These are phyloP conservation scores for Trichoderma sp. DNA, from an alignment of 2,329 filamentous ascomycete genomes.

Conservation along the genomic window DNA sequence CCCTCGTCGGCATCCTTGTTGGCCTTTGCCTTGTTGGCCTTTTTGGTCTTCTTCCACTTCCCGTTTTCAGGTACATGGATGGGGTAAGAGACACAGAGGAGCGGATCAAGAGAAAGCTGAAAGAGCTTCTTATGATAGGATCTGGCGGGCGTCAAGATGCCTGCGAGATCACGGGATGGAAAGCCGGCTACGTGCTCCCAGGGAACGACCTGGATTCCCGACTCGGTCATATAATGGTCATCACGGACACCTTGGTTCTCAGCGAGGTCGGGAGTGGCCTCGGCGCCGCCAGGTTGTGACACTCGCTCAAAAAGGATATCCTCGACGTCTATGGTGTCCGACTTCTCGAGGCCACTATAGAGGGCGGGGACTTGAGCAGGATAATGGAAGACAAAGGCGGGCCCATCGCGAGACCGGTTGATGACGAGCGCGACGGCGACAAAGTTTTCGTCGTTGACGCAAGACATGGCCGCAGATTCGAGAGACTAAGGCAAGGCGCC, in stretches of 20 bases:
- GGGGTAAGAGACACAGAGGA: conserved; percentile 79
- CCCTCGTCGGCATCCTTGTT: conserved; percentile 36
- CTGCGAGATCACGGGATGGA: conserved; percentile 73
- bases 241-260: conserved; percentile 52
- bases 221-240: conserved; percentile 54
- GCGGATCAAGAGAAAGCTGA: conserved; percentile 75
- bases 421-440: conserved; percentile 73
- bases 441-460: conserved; percentile 54
- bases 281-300: conserved; percentile 35
- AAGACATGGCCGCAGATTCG: conserved; percentile 41
- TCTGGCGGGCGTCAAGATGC: conserved; percentile 71
- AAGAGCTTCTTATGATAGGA: conserved; percentile 80
- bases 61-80: conserved; percentile 78
- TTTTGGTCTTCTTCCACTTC: conserved; percentile 66
- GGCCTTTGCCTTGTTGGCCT: conserved; percentile 44
- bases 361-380: conserved; percentile 56
- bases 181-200: conserved; percentile 75
- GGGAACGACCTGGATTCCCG: conserved; percentile 57
- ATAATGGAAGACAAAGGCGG: conserved; percentile 83
- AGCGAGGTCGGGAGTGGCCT: conserved; percentile 34
- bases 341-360: conserved; percentile 34
- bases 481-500: background rate
- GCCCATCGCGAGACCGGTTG: conserved; percentile 71
- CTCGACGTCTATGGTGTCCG: conserved; percentile 44
- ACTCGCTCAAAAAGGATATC: conserved; percentile 50